phyloP scores from a whole-genome alignment of 805 yeast species.

The Schizosaccharomyces cryophilus region DNA sequence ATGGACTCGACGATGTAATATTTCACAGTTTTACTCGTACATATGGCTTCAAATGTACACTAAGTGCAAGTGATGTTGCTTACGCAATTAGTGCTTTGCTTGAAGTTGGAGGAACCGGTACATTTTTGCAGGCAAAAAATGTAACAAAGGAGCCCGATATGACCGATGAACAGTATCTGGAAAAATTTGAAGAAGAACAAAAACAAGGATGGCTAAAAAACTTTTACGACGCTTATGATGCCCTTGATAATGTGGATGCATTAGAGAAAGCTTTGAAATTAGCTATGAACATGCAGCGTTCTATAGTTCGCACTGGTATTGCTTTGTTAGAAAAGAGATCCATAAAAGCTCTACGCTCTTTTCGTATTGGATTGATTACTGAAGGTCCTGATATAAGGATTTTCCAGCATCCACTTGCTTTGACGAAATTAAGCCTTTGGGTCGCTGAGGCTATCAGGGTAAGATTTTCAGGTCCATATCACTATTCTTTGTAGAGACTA shows the following conservation, averaged over 20 bases:
- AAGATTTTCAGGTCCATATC: no score
- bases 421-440: slow-evolving; percentile 75
- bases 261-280: slow-evolving; percentile 6
- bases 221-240: slow-evolving; percentile 48
- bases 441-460: slow-evolving; percentile 45
- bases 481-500: slow-evolving; percentile 1
- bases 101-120: slow-evolving; percentile 20
- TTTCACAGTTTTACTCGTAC: slow-evolving; percentile 70
- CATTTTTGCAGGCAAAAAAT: slow-evolving; percentile 10
- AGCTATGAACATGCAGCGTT: slow-evolving; percentile 34
- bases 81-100: slow-evolving; percentile 68
- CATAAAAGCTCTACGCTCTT: slow-evolving; percentile 54
- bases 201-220: slow-evolving; percentile 42
- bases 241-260: slow-evolving; percentile 17
- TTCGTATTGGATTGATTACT: slow-evolving; percentile 63
- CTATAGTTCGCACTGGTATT: slow-evolving; percentile 67
- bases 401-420: slow-evolving; percentile 66
- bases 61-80: slow-evolving; percentile 81
- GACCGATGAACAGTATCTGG: slow-evolving; percentile 1
- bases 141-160: slow-evolving; percentile 9
- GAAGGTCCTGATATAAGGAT: slow-evolving; percentile 65
- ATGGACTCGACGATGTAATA: slow-evolving; percentile 61
- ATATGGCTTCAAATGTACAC: slow-evolving; percentile 66
- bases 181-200: slow-evolving; percentile 1
- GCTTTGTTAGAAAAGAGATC: slow-evolving; percentile 66